phyloP scores from a whole-genome alignment of 331 rosid genomes.

The Phaseolus coccineus region DNA sequence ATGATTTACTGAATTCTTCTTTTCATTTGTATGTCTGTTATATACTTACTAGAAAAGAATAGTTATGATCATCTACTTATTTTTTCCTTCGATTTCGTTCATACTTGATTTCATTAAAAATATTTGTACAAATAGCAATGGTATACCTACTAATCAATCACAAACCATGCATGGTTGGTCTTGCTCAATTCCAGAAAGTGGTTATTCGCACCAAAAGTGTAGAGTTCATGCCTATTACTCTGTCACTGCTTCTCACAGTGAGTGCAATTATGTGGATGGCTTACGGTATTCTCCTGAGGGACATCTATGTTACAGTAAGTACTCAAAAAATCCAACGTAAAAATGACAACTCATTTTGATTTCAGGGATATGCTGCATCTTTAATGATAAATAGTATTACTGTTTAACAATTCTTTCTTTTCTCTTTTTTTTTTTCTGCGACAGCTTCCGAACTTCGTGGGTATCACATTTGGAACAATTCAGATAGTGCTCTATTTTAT shows the following conservation, averaged over 20 bases:
- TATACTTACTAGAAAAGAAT: too few species aligned
- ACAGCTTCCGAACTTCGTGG: constrained; percentile 91
- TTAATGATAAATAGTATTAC: neutral
- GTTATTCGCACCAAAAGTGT: constrained; percentile 93
- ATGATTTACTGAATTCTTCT: too few species aligned
- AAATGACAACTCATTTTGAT: neutral
- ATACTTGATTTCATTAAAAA: neutral
- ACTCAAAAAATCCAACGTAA: neutral
- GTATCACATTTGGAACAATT: constrained; percentile 71
- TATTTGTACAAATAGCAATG: neutral
- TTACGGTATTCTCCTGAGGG: constrained; percentile 74
- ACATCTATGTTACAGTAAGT: constrained; percentile 84
- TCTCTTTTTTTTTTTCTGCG: neutral
- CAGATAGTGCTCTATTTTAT: constrained; percentile 73
- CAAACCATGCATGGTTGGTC: constrained; percentile 25
- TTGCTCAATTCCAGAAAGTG: constrained; percentile 55
- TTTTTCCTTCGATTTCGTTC: neutral
- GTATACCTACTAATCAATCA: neutral
- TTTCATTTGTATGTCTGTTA: too few species aligned
- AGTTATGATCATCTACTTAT: too few species aligned
- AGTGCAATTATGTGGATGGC: constrained; percentile 80
- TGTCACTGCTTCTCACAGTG: constrained; percentile 82
- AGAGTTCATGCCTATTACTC: constrained; percentile 85
- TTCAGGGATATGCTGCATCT: neutral
- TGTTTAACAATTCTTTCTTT: neutral